Evolutionary conservation across 768 basidiomycete genomes (phyloP).

Genomic region (Phaeolepiota aurea): DNA sequence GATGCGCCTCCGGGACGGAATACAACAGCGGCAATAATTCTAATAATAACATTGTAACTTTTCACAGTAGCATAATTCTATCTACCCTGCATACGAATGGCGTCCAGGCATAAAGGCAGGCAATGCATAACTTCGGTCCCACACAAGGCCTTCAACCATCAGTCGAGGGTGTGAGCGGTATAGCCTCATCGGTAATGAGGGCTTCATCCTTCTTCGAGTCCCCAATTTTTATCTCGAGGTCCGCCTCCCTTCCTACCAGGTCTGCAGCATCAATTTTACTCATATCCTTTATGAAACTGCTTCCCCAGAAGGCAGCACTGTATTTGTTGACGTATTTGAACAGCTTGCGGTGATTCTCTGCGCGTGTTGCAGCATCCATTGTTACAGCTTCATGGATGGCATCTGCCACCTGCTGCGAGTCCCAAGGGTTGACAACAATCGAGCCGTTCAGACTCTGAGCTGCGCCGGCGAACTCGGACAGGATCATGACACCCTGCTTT

Average conservation of each 20-base stretch:
- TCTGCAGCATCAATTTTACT: slow-evolving; percentile 42
- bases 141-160: not conserved
- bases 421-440: slow-evolving; percentile 98
- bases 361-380: slow-evolving; percentile 74
- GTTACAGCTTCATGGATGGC: slow-evolving; percentile 95
- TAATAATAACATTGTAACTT: not conserved
- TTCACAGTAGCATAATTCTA: slow-evolving; percentile 1
- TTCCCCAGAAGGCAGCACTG: slow-evolving; percentile 89
- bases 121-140: not conserved
- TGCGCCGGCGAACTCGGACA: slow-evolving; percentile 97
- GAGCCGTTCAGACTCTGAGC: slow-evolving; percentile 94
- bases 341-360: slow-evolving; percentile 90
- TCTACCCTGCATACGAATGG: not conserved
- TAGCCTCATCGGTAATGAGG: slow-evolving; percentile 29
- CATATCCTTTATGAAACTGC: slow-evolving; percentile 85
- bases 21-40: not conserved
- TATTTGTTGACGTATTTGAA: slow-evolving; percentile 97
- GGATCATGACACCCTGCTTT: slow-evolving; percentile 92
- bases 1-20: not conserved
- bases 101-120: not conserved
- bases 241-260: slow-evolving; percentile 26
- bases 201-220: slow-evolving; percentile 19
- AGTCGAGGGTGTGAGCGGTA: slow-evolving; percentile 11
- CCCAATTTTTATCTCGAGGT: slow-evolving; percentile 16
- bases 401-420: slow-evolving; percentile 95